Base-by-base conservation (phyloP, 106 monocot species). In the Alisma plantagoaquatica region DNA sequence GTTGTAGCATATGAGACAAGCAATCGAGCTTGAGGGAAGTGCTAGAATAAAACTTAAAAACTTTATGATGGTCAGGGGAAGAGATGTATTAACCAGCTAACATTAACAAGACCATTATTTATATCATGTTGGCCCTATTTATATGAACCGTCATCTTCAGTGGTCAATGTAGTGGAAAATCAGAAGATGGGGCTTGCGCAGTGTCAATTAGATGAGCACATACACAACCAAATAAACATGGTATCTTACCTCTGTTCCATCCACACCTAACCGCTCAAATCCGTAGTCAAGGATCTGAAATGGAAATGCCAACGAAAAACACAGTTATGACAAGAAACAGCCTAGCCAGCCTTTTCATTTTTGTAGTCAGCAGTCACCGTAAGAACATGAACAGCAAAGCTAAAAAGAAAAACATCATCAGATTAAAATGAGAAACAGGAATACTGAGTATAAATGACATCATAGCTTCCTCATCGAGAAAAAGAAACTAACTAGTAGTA, bases 221-320 rank as follows among this genome's bases (percentile, higher is more conserved):
- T n/a, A n/a, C n/a, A n/a, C n/a, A n/a, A n/a, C n/a, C n/a, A n/a
- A n/a, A n/a, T n/a, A n/a, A n/a, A n/a, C n/a, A n/a, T n/a, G n/a
- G n/a, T n/a, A n/a, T n/a, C 38, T 48, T 65, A 84, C 91, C 76
- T 77, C 48, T 29, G 60, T 45, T 45, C 43, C 70, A 55, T 65
- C 55, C 27, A 61, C 89, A 61, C 96, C 96, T 54, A 96, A 63
- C 17, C 76, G 70, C 25, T 96, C 96, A 68, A 96, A 96, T 19
- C 71, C 96, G 74, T 76, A 85, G 60, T 96, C 96, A 78, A 89
- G 88, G 59, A 89, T 72, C 96, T 94, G 50, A 56, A 16, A 9
- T 33, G 23, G 22, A 43, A 12, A 3, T 60, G 4, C 15, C 12
- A 55, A 20, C 3, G 0, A 9, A n/a, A 29, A 25, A 28, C 24